Evolutionary conservation across 2,329 filamentous ascomycete genomes (phyloP), one percentile per base, ranked within the genome.

Genomic region (Epichloe typhina): DNA sequence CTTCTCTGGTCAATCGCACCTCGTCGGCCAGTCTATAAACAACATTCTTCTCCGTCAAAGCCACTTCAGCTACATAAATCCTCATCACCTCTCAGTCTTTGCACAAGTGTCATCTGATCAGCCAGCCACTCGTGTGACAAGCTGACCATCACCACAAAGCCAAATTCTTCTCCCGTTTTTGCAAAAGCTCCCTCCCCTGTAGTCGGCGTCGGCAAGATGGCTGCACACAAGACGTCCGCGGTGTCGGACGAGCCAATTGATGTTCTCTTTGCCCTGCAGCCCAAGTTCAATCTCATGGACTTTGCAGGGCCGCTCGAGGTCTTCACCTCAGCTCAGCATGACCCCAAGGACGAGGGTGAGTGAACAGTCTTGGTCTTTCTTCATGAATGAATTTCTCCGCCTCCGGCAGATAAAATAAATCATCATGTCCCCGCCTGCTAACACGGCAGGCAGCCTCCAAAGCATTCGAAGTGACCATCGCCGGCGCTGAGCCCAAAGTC

Each of bases 221-320:
- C 64, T 70, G 68, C 75, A 64, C 67, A 67, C 63, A 80, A 80
- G 73, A 71, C 68, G 58, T 77, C 76, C 66, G 76, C 76, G 63
- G 74, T 77, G 65, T 70, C 72, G 60, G 76, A 80, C 62, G 63
- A 66, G 53, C 76, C 76, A 57, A 69, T 81, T 61, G 72, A 80
- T 56, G 75, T 81, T 57, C 74, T 82, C 62, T 73, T 82, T 66
- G 77, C 73, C 59, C 71, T 82, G 59, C 77, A 82, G 50, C 67
- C 72, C 62, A 77, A 79, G 63, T 82, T 81, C 63, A 70, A 80
- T 62, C 64, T 81, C 52, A 59, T 80, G 56, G 77, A 81, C 69
- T 73, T 81, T 57, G 73, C 75, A 51, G 77, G 75, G 56, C 72
- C 76, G 42, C 62, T 76, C 48, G 72, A 79, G 67, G 71, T 73